Conservation (phyloP, 306 rosid genomes). For the Erythrophleum fordii region DNA sequence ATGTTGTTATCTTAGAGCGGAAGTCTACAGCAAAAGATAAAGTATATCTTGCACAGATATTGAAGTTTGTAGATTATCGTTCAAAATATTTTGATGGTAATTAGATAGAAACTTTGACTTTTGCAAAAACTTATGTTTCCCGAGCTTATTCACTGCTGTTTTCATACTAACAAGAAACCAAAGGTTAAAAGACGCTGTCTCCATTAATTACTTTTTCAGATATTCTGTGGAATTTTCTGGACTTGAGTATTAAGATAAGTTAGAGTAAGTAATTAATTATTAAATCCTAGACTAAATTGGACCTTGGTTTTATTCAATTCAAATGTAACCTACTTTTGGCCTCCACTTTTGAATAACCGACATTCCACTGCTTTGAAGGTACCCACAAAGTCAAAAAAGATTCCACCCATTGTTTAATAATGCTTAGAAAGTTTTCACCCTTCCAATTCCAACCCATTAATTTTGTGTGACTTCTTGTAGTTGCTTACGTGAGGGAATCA, state of each 20-base stretch:
- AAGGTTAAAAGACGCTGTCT: neutral
- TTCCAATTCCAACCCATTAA: too few species aligned
- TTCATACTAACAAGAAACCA: neutral
- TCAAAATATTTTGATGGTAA: neutral
- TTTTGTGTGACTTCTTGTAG: neutral
- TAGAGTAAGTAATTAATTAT: neutral
- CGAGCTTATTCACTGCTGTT: neutral
- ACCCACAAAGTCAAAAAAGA: slow-evolving; percentile 17
- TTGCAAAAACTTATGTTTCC: neutral
- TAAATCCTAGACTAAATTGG: neutral
- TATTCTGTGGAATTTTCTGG: neutral
- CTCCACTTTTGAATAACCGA: slow-evolving; percentile 43
- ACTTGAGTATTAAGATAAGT: neutral
- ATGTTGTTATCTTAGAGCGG: too few species aligned
- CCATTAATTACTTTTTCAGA: neutral
- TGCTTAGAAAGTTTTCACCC: too few species aligned
- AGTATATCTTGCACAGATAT: too few species aligned
- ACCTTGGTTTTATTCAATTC: slow-evolving; percentile 17
- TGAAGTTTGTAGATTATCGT: too few species aligned
- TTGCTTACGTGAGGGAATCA: neutral
- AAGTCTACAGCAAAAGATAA: too few species aligned
- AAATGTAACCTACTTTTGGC: slow-evolving; percentile 31
- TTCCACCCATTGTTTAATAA: neutral
- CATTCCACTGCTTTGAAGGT: slow-evolving; percentile 4
- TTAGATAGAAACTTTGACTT: neutral